phyloP scores from a whole-genome alignment of 2,329 filamentous ascomycete species.

The Ceratocystiopsis brevicomis region DNA sequence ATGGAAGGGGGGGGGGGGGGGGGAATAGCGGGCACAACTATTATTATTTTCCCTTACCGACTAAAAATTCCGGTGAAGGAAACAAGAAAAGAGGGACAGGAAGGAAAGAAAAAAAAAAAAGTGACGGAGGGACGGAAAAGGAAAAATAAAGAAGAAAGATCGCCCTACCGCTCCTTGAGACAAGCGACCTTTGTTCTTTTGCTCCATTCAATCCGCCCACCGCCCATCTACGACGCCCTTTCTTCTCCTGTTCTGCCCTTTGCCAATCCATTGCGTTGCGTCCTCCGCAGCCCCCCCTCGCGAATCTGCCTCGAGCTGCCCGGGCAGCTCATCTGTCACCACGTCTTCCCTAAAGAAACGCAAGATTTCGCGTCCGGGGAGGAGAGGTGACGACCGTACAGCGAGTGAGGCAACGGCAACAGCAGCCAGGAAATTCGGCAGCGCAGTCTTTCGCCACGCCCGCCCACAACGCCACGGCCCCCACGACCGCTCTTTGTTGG shows the following conservation, averaged over 20 bases:
- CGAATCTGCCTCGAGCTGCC: slow-evolving; percentile 31
- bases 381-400: slow-evolving; percentile 21
- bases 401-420: slow-evolving; percentile 11
- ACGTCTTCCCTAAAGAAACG: slow-evolving; percentile 60
- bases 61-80: too few species aligned
- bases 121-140: not conserved
- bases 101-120: not conserved
- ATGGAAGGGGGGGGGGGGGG: too few species aligned
- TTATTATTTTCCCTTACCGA: too few species aligned
- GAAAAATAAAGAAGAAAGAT: not conserved
- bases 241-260: not conserved
- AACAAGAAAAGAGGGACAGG: not conserved
- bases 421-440: slow-evolving; percentile 9
- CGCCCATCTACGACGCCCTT: not conserved
- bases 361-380: slow-evolving; percentile 37
- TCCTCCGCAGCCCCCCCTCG: slow-evolving; percentile 4
- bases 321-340: slow-evolving; percentile 47
- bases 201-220: not conserved
- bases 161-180: not conserved
- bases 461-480: not conserved
- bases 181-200: not conserved
- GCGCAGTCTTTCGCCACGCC: not conserved
- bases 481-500: not conserved
- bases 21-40: too few species aligned
- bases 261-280: not conserved